These are phyloP conservation scores for Wallacemonas sp. DNA, from an alignment of 208 protist species.

Conservation along the genomic window DNA sequence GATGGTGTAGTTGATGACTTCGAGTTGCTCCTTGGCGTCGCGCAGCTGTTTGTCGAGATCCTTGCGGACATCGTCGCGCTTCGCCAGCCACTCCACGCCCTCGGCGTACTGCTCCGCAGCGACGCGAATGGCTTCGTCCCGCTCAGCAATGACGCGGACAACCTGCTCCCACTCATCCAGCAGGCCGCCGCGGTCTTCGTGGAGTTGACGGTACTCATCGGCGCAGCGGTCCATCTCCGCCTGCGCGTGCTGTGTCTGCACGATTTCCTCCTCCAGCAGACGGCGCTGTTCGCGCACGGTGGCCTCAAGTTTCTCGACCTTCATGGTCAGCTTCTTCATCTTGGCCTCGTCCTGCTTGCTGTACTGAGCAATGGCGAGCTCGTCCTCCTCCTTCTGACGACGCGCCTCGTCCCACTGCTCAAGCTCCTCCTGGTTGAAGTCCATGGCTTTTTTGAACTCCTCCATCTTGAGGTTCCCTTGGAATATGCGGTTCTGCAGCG, in stretches of 20 bases:
- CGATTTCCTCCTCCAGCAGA: slow-evolving; percentile 74
- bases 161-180: slow-evolving; percentile 92
- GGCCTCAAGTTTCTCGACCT: slow-evolving; percentile 76
- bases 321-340: slow-evolving; percentile 82
- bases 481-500: slow-evolving; percentile 88
- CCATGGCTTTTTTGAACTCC: slow-evolving; percentile 87
- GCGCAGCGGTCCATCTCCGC: slow-evolving; percentile 93
- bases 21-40: slow-evolving; percentile 47
- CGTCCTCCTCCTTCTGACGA: slow-evolving; percentile 94
- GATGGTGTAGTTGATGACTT: slow-evolving; percentile 56
- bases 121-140: slow-evolving; percentile 84
- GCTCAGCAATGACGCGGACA: slow-evolving; percentile 81
- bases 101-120: slow-evolving; percentile 78
- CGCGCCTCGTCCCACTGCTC: slow-evolving; percentile 94
- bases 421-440: slow-evolving; percentile 94
- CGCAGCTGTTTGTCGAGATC: slow-evolving; percentile 32
- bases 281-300: slow-evolving; percentile 53
- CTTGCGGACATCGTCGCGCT: slow-evolving; percentile 54
- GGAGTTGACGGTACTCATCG: slow-evolving; percentile 87
- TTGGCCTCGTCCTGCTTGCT: slow-evolving; percentile 86
- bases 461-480: slow-evolving; percentile 92
- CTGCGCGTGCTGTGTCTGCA: slow-evolving; percentile 85
- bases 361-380: slow-evolving; percentile 90
- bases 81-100: slow-evolving; percentile 66
- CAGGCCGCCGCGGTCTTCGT: slow-evolving; percentile 85